phyloP scores from a whole-genome alignment of 2,329 filamentous ascomycete species.

The Fusarium sp. region DNA sequence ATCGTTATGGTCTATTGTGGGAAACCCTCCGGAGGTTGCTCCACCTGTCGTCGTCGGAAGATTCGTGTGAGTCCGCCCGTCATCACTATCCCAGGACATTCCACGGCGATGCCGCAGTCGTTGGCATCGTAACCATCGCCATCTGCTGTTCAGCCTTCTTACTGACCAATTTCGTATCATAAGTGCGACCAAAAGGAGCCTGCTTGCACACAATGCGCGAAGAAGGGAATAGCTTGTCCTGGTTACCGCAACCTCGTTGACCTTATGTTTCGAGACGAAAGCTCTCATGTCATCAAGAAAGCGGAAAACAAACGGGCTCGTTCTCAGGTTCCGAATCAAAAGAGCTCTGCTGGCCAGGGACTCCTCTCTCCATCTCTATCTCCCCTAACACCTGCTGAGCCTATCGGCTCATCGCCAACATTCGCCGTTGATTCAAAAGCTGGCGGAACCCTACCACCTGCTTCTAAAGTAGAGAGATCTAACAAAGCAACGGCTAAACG shows the following conservation, averaged over 20 bases:
- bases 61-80: conserved; percentile 61
- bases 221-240: conserved; percentile 64
- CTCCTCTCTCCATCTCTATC: conserved; percentile 36
- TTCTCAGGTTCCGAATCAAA: conserved; percentile 42
- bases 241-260: conserved; percentile 68
- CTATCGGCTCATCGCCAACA: conserved; percentile 16
- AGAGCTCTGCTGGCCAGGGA: conserved; percentile 26
- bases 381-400: conserved; percentile 19
- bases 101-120: background rate
- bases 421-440: conserved; percentile 17
- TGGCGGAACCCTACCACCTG: background rate
- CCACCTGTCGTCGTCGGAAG: conserved; percentile 67
- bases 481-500: conserved; percentile 23
- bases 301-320: conserved; percentile 54
- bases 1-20: conserved; percentile 68
- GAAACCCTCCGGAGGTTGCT: conserved; percentile 68
- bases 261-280: conserved; percentile 70
- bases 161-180: conserved; percentile 16
- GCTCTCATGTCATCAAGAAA: conserved; percentile 66
- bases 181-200: conserved; percentile 67
- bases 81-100: conserved; percentile 1
- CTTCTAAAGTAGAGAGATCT: conserved; percentile 14
- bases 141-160: background rate
- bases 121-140: conserved; percentile 6
- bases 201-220: conserved; percentile 67